A percentile compares a stretch with the other conserved stretches of the same genome.
Conservation (phyloP, 2,329 filamentous ascomycete genomes). For the Elsinoe arachidis region DNA sequence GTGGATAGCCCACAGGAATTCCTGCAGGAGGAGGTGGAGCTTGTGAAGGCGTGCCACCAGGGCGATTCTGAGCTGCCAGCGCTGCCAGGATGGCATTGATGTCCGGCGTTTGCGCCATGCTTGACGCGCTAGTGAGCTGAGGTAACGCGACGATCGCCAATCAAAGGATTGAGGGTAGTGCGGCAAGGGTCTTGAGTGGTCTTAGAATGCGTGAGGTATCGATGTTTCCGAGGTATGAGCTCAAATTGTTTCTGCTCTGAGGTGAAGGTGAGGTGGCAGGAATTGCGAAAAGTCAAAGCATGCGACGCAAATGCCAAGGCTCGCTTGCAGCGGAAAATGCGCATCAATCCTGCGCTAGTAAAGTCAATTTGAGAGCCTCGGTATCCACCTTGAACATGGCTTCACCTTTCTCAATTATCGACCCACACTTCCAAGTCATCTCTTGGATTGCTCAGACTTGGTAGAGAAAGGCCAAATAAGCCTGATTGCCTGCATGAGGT, state of each 20-base stretch:
- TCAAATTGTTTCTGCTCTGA: background rate
- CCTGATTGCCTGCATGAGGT: too few relatives aligned
- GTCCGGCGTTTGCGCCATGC: conserved; percentile 40
- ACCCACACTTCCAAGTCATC: background rate
- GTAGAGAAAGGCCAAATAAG: too few relatives aligned
- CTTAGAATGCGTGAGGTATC: background rate
- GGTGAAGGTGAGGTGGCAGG: background rate
- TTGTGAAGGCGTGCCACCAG: conserved; percentile 41
- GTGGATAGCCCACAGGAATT: conserved; percentile 39
- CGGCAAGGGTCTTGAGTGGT: background rate
- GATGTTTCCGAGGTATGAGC: background rate
- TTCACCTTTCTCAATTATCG: background rate
- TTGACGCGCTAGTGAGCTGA: background rate
- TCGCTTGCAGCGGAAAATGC: background rate
- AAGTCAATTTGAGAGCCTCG: conserved; percentile 1
- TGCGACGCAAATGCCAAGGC: background rate
- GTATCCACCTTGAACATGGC: background rate
- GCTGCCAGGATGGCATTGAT: conserved; percentile 45
- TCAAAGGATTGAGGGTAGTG: background rate
- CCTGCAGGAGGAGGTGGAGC: conserved; percentile 29
- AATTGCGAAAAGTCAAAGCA: conserved; percentile 7
- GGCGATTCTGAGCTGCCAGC: conserved; percentile 43
- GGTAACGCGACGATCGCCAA: background rate
- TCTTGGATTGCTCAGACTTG: too few relatives aligned
- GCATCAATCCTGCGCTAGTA: background rate